Percentiles rank a stretch among this genome's conserved stretches.
Conservation (phyloP, 2,329 filamentous ascomycete species). For the Immersiporthe knoxdaviesiana region DNA sequence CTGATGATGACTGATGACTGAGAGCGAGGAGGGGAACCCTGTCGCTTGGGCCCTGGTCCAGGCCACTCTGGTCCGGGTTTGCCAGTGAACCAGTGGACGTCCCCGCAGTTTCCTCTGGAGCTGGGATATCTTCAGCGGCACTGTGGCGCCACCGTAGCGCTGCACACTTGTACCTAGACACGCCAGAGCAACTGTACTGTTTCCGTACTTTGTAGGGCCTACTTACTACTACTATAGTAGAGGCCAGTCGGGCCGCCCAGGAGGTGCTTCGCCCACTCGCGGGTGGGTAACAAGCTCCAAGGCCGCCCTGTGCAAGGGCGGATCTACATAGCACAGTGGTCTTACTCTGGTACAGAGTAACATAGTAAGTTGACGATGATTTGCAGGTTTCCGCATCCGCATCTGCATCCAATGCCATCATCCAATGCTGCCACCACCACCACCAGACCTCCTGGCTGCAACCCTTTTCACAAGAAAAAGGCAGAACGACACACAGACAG, state of each 20-base stretch:
- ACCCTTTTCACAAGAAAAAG: neutral
- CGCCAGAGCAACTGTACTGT: too few species aligned
- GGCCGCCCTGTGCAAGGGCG: neutral
- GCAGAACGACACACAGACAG: neutral
- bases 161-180: neutral
- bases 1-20: neutral
- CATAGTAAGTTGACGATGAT: slow-evolving; percentile 20
- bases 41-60: too few species aligned
- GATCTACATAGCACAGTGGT: neutral
- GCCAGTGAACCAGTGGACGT: too few species aligned
- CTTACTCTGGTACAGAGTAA: slow-evolving; percentile 11
- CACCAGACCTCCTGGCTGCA: slow-evolving; percentile 17
- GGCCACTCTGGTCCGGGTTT: too few species aligned
- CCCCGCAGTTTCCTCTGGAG: neutral
- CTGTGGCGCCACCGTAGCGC: neutral
- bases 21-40: neutral
- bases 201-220: too few species aligned
- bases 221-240: too few species aligned
- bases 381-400: slow-evolving; percentile 17
- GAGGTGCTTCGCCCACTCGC: neutral
- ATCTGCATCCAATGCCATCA: neutral
- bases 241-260: neutral
- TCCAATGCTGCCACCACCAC: neutral
- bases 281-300: neutral
- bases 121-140: neutral